Percentiles rank a stretch among this genome's conserved stretches.
phyloP scores from a whole-genome alignment of 2,329 filamentous ascomycete genomes.

The Dryadomyces sulphureus region DNA sequence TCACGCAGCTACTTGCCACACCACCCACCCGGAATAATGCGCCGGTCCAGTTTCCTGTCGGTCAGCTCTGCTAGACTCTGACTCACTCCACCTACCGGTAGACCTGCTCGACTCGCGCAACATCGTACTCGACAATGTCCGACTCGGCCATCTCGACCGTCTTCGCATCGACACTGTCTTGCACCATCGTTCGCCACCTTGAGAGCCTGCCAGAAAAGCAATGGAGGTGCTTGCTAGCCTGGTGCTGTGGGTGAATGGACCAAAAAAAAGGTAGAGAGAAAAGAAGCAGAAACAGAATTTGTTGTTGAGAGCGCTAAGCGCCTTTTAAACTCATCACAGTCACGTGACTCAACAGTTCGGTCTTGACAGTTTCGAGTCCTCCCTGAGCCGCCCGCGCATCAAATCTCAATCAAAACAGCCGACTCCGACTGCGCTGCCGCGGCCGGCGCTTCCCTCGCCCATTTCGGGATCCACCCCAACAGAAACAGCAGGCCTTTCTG shows the following conservation, averaged over 20 bases:
- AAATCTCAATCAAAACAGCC: background rate
- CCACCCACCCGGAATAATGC: conserved; percentile 41
- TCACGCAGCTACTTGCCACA: too few relatives aligned
- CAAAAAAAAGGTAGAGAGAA: background rate
- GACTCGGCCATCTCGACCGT: background rate
- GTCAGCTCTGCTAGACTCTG: background rate
- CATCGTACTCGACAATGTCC: conserved; percentile 26
- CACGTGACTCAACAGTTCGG: too few relatives aligned
- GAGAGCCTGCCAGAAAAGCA: conserved; percentile 28
- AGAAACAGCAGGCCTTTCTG: too few relatives aligned
- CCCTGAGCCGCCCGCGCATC: too few relatives aligned
- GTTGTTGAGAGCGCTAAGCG: too few relatives aligned
- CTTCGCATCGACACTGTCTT: too few relatives aligned
- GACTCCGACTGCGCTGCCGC: too few relatives aligned
- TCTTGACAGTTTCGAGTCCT: too few relatives aligned
- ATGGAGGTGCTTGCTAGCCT: conserved; percentile 35
- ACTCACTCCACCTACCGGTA: conserved; percentile 24
- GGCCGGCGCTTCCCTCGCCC: too few relatives aligned
- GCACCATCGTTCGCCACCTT: too few relatives aligned
- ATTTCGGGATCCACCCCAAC: too few relatives aligned
- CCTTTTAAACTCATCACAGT: too few relatives aligned
- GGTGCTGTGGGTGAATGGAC: conserved; percentile 8
- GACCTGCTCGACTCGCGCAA: conserved; percentile 37
- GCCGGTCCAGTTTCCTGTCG: conserved; percentile 34
- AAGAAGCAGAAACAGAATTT: background rate